phyloP scores from a whole-genome alignment of 805 yeast species.

The Zygosaccharomyces bailii region DNA sequence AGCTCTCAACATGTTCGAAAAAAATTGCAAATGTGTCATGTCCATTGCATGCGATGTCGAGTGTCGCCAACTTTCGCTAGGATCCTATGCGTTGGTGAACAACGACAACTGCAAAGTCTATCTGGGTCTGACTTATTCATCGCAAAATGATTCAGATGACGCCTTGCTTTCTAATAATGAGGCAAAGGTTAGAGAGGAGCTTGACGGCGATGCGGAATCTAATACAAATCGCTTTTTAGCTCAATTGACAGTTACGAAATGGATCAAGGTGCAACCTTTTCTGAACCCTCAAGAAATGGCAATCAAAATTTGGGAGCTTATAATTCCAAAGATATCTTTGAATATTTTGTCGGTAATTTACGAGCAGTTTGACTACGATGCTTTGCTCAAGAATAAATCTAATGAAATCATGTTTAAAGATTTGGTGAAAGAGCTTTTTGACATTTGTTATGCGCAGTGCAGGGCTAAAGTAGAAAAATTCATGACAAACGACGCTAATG shows the following conservation, averaged over 20 bases:
- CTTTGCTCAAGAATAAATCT: slow-evolving; percentile 24
- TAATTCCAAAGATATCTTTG: slow-evolving; percentile 33
- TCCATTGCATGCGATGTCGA: slow-evolving; percentile 32
- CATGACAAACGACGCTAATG: background rate
- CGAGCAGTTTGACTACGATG: slow-evolving; percentile 32
- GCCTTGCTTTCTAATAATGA: slow-evolving; percentile 10
- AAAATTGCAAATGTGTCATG: slow-evolving; percentile 24
- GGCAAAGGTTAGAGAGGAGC: slow-evolving; percentile 11
- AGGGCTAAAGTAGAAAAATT: slow-evolving; percentile 17
- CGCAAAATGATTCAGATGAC: slow-evolving; percentile 10
- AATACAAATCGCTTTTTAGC: slow-evolving; percentile 12
- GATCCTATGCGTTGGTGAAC: slow-evolving; percentile 33
- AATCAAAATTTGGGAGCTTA: slow-evolving; percentile 28
- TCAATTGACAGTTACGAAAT: slow-evolving; percentile 20
- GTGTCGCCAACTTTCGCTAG: slow-evolving; percentile 32
- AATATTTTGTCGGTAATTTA: slow-evolving; percentile 34
- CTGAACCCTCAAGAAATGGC: slow-evolving; percentile 24
- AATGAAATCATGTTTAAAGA: slow-evolving; percentile 28
- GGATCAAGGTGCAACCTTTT: slow-evolving; percentile 20
- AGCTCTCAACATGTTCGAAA: slow-evolving; percentile 17
- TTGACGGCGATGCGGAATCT: slow-evolving; percentile 6
- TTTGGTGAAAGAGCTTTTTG: slow-evolving; percentile 28
- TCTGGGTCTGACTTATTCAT: slow-evolving; percentile 28
- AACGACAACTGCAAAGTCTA: slow-evolving; percentile 25
- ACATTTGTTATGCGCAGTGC: slow-evolving; percentile 28